phyloP scores from a whole-genome alignment of 2,329 filamentous ascomycete species.

The Cladosporium sp. region DNA sequence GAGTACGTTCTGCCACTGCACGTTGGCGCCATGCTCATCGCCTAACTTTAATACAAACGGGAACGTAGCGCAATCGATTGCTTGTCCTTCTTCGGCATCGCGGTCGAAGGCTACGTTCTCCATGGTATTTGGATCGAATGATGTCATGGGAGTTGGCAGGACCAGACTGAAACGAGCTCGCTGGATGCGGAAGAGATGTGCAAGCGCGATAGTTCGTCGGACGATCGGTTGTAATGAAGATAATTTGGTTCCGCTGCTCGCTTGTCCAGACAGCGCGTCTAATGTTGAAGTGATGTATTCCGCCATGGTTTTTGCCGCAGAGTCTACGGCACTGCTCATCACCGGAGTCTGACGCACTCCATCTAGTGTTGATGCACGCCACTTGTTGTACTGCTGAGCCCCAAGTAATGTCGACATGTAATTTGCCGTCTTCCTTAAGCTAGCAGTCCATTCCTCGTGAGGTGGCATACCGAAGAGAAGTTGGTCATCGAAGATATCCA shows the following conservation, averaged over 20 bases:
- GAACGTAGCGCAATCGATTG: slow-evolving; percentile 61
- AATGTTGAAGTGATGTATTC: slow-evolving; percentile 25
- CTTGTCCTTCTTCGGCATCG: slow-evolving; percentile 48
- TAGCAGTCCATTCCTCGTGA: slow-evolving; percentile 36
- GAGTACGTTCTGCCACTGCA: slow-evolving; percentile 60
- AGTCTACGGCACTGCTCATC: slow-evolving; percentile 11
- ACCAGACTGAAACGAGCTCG: slow-evolving; percentile 29
- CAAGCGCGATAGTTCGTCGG: slow-evolving; percentile 24
- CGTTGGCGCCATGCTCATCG: slow-evolving; percentile 59
- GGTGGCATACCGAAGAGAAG: slow-evolving; percentile 61
- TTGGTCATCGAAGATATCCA: slow-evolving; percentile 56
- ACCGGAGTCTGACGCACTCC: slow-evolving; percentile 51
- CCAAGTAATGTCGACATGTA: slow-evolving; percentile 21
- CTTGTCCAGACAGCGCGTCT: slow-evolving; percentile 23
- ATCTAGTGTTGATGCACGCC: slow-evolving; percentile 62
- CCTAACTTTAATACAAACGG: slow-evolving; percentile 62
- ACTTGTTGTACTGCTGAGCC: slow-evolving; percentile 57
- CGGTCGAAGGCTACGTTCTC: slow-evolving; percentile 60
- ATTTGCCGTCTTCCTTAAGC: slow-evolving; percentile 21
- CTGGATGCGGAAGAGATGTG: slow-evolving; percentile 30
- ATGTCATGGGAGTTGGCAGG: slow-evolving; percentile 21
- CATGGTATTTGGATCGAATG: slow-evolving; percentile 58
- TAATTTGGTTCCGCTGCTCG: slow-evolving; percentile 18
- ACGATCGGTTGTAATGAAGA: slow-evolving; percentile 26
- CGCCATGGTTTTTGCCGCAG: slow-evolving; percentile 20